These are phyloP conservation scores for Pythium scleroteichum DNA, from an alignment of 352 stramenopile genomes.

Conservation along the genomic window DNA sequence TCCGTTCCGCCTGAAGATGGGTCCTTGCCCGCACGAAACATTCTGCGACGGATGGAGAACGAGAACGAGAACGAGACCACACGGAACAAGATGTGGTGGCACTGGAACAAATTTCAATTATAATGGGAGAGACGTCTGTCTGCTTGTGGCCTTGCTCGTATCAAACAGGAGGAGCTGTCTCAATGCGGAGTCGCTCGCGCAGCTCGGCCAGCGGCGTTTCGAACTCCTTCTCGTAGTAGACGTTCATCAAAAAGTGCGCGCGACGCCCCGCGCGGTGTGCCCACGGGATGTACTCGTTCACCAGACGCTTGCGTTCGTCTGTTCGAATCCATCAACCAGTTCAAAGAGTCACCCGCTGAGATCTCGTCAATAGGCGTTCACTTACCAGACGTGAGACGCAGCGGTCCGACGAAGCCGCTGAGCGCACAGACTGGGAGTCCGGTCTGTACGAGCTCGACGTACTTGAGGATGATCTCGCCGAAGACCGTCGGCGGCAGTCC, in stretches of 20 bases:
- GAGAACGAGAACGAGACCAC: neutral
- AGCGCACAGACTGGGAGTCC: slow-evolving; percentile 94
- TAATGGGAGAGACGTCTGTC: no score
- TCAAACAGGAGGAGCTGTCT: slow-evolving; percentile 20
- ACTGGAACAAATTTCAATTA: neutral
- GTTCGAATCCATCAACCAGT: neutral
- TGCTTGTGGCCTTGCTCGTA: no score
- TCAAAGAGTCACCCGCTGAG: neutral
- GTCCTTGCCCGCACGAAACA: neutral
- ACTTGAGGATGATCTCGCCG: slow-evolving; percentile 97
- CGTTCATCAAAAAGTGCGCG: slow-evolving; percentile 86
- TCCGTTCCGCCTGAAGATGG: neutral
- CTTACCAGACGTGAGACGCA: slow-evolving; percentile 69
- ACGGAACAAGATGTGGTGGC: neutral
- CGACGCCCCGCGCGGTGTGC: slow-evolving; percentile 75
- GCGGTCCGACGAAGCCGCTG: slow-evolving; percentile 87
- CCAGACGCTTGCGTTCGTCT: slow-evolving; percentile 76
- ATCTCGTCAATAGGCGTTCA: neutral
- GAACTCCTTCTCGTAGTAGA: slow-evolving; percentile 97
- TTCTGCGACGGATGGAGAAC: neutral
- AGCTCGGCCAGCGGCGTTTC: slow-evolving; percentile 90
- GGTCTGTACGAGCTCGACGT: slow-evolving; percentile 96
- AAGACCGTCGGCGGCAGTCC: slow-evolving; percentile 93
- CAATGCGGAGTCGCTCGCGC: slow-evolving; percentile 49
- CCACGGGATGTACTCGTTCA: slow-evolving; percentile 94